Conservation (phyloP, 2,329 filamentous ascomycete genomes). For the Sclerotinia nivalis region DNA sequence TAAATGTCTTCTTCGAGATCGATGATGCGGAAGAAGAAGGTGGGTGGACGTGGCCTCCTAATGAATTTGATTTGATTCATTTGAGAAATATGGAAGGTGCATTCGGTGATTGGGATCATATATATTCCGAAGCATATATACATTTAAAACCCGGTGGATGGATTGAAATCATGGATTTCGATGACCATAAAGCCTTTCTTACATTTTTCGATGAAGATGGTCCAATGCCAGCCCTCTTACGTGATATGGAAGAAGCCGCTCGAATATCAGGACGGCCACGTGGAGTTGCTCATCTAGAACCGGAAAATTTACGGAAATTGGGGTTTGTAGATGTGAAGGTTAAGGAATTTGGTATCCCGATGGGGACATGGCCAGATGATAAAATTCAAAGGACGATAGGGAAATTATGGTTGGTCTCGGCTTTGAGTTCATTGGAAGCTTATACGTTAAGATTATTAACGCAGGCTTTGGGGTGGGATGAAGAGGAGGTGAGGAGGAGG, state of each 20-base stretch:
- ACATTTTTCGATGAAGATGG: slow-evolving; percentile 30
- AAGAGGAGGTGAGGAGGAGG: slow-evolving; percentile 31
- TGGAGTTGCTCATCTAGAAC: slow-evolving; percentile 31
- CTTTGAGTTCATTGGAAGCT: slow-evolving; percentile 35
- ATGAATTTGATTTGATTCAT: slow-evolving; percentile 62
- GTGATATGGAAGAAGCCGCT: slow-evolving; percentile 30
- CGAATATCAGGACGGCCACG: slow-evolving; percentile 31
- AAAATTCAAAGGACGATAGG: slow-evolving; percentile 33
- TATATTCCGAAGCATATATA: slow-evolving; percentile 54
- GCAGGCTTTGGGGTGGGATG: slow-evolving; percentile 35
- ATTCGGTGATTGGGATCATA: slow-evolving; percentile 55
- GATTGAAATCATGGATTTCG: slow-evolving; percentile 40
- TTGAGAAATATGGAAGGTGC: slow-evolving; percentile 58
- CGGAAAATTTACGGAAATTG: slow-evolving; percentile 37
- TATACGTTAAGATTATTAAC: slow-evolving; percentile 34
- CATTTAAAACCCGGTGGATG: slow-evolving; percentile 40
- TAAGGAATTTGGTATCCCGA: slow-evolving; percentile 32
- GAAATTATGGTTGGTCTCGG: slow-evolving; percentile 35
- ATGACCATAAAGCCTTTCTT: slow-evolving; percentile 32
- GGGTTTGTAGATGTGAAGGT: slow-evolving; percentile 49
- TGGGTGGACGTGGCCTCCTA: slow-evolving; percentile 52
- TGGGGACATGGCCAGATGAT: slow-evolving; percentile 44
- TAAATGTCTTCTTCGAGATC: slow-evolving; percentile 65
- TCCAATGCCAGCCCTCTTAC: slow-evolving; percentile 23
- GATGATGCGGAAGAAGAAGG: slow-evolving; percentile 55